Evolutionary conservation across 805 yeast genomes (phyloP).

Genomic region (Candida sphagnicola): DNA sequence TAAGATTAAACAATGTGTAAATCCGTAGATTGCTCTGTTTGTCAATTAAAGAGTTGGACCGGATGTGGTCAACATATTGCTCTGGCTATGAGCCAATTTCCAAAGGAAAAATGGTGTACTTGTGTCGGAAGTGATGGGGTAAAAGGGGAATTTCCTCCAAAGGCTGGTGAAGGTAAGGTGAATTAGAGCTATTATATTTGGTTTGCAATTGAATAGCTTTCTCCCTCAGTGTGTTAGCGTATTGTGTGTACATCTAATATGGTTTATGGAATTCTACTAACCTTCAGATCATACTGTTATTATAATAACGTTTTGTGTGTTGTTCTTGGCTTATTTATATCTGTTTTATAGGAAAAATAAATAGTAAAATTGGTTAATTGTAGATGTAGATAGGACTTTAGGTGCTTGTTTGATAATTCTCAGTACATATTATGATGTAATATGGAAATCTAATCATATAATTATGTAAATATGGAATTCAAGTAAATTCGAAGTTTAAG

Average conservation of each 20-base stretch:
- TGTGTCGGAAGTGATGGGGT: constrained; percentile 19
- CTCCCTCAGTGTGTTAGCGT: no score
- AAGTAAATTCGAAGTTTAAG: no score
- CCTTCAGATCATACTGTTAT: neutral
- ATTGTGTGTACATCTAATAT: no score
- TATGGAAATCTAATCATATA: no score
- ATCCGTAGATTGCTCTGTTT: constrained; percentile 27
- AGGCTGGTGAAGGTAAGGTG: constrained; percentile 18
- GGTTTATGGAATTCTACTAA: neutral
- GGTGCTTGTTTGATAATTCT: no score
- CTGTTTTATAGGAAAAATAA: constrained; percentile 1
- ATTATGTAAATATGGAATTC: no score
- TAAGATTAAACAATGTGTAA: constrained; percentile 29
- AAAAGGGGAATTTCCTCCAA: constrained; percentile 25
- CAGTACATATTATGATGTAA: no score
- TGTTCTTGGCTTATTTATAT: neutral
- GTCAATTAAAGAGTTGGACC: constrained; percentile 34
- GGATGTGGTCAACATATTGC: constrained; percentile 47
- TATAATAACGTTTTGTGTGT: neutral
- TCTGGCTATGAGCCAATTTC: constrained; percentile 31
- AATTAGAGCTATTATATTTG: neutral
- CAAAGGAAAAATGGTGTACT: constrained; percentile 34
- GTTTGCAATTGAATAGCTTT: no score
- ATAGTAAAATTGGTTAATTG: neutral
- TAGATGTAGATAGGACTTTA: no score